Base-by-base conservation (phyloP, 2,329 filamentous ascomycete genomes). In the Nigrospora sphaerica region DNA sequence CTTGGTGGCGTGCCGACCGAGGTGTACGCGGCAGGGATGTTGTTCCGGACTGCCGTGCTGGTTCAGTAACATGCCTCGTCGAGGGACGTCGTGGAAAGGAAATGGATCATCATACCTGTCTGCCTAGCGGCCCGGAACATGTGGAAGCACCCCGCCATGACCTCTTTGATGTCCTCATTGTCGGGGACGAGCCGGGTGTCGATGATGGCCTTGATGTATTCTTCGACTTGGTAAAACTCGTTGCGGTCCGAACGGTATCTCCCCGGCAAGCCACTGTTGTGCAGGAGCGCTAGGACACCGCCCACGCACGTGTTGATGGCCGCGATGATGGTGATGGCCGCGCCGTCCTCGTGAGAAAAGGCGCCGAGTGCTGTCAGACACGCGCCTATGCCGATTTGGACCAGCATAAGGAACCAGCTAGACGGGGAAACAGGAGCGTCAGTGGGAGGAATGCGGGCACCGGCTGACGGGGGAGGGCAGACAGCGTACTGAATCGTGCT, bases 261-360 rank as follows among this genome's bases (percentile, higher is more conserved):
- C 49, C 77, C 72, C 3, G 75, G 74, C 16, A 78, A 55, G 1
- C 75, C 75, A 48, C 72, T 77, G 54, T 78, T 78, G 58, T 77
- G 73, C 47, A 78, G 53, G 14, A 78, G 61, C 3, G 73, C 75
- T 5, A 78, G 62, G 7, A 77, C 54, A 2, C 75, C 75, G 9
- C 75, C 71, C 36, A 70, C 63, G 46, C 74, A 58, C 0, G 75
- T 78, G 55, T 77, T 77, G 47, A 68, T 53, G 6, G 71, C 73
- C 1, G 71, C 74, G 9, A 78, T 66, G n/a, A 70, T 49, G 3
- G 74, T 77, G 46, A 78, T 74, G 14, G 65, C 58, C 1, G 62
- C 68, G 12, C 68, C 67, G 12, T 67, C 46, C 12, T 58, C 48
- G 19, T 54, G 47, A 9, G 68, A 62, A 44, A 71, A 54, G 7